Evolutionary conservation across 2,329 filamentous ascomycete species (phyloP), one percentile per base, ranked within the genome.

Genomic region (Cercospora zeina): DNA sequence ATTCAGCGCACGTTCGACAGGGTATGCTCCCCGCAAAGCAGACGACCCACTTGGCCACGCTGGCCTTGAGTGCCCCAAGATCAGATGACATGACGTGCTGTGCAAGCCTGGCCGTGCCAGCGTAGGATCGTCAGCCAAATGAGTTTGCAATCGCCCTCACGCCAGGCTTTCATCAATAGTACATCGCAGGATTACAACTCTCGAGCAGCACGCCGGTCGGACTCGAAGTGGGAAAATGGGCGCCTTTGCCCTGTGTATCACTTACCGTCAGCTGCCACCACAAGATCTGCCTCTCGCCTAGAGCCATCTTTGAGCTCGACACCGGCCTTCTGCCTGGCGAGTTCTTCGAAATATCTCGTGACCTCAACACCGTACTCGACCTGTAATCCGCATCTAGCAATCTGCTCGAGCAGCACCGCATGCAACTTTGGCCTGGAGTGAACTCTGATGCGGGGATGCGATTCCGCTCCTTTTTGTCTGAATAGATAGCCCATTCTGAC

Each of bases 331-430:
- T 60, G 62, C 24, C 37, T 63, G 14, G 63, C 64, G 45, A 75
- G 77, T 53, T 79, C 76, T 66, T 81, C 79, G 54, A 75, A 78
- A 69, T 80, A 81, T 59, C 80, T 77, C 9, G 79, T 72, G n/a
- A 80, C 76, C 31, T 71, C 73, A 54, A 72, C 69, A 37, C 77
- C 75, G 70, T 77, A 80, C 59, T 79, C 74, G 24, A 80, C 72
- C 8, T 73, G 70, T 4, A 80, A 73, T 14, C 77, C 78, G 4
- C 78, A 71, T 59, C 74, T 76, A 66, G 80, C 74, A 13, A 83
- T 77, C 57, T 82, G 79, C 58, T 72, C 74, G 14, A 82, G 76
- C 58, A 83, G 81, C 81, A 84, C 84, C 34, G 34, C 34, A 14
- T 36, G 34, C 8, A 36, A 14, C 14, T 36, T 36, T 8, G 34